Conservation (phyloP, 1,139 yeast genomes). For the Magnusiomyces fungicola region DNA sequence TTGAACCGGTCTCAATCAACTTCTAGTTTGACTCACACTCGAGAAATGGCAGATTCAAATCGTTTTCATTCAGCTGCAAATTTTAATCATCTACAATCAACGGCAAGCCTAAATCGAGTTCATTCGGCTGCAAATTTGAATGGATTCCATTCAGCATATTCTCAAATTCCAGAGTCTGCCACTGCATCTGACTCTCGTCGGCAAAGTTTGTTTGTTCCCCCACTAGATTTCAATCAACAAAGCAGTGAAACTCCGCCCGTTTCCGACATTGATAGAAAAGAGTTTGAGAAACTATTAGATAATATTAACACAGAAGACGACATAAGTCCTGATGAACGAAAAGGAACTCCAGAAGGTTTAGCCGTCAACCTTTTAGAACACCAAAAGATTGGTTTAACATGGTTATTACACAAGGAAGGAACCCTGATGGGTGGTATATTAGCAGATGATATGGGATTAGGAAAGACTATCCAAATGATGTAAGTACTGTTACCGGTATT, state of each 20-base stretch:
- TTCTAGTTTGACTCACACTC: too few species aligned
- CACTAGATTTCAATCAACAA: neutral
- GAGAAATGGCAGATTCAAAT: too few species aligned
- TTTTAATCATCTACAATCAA: too few species aligned
- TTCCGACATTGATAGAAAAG: conserved; percentile 26
- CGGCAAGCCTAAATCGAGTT: too few species aligned
- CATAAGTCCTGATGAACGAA: conserved; percentile 40
- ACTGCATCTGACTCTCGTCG: neutral
- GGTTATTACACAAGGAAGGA: conserved; percentile 67
- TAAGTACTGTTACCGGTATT: too few species aligned
- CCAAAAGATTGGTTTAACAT: conserved; percentile 76
- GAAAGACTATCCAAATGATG: conserved; percentile 80
- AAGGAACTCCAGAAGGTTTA: conserved; percentile 63
- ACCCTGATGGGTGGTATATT: conserved; percentile 64
- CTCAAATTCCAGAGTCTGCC: neutral
- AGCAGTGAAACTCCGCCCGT: neutral
- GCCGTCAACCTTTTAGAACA: conserved; percentile 65
- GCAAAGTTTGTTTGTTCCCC: neutral
- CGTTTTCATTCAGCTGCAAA: too few species aligned
- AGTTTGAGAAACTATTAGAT: conserved; percentile 49
- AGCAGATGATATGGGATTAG: conserved; percentile 94
- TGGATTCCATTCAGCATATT: too few species aligned
- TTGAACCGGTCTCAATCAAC: too few species aligned
- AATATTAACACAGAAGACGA: conserved; percentile 60
- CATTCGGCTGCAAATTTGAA: too few species aligned